A percentile compares a stretch with the other conserved stretches of the same genome.
phyloP scores from a whole-genome alignment of 805 yeast genomes.

The Tetrapisispora arboricola region DNA sequence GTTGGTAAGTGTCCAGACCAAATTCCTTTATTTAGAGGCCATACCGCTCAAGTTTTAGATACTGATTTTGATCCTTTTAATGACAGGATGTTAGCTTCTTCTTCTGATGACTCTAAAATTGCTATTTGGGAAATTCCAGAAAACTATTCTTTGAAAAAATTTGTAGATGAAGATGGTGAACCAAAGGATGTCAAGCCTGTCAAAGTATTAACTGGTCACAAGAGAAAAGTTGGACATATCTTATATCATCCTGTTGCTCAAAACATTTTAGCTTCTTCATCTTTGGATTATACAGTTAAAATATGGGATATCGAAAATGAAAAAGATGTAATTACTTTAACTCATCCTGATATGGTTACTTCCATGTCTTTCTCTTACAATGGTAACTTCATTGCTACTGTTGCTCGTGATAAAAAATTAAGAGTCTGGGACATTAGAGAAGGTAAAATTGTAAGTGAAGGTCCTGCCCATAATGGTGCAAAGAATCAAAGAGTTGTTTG shows the following conservation, averaged over 20 bases:
- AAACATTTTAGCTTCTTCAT: slow-evolving; percentile 79
- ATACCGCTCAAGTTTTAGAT: slow-evolving; percentile 88
- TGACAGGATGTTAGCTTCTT: slow-evolving; percentile 60
- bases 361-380: slow-evolving; percentile 85
- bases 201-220: slow-evolving; percentile 70
- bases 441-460: slow-evolving; percentile 68
- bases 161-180: slow-evolving; percentile 42
- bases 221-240: slow-evolving; percentile 89
- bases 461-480: slow-evolving; percentile 87
- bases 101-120: slow-evolving; percentile 74
- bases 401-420: slow-evolving; percentile 81
- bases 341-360: slow-evolving; percentile 87
- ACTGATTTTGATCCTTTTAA: slow-evolving; percentile 93
- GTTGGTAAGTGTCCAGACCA: slow-evolving; percentile 90
- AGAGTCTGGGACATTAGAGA: slow-evolving; percentile 86
- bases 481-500: slow-evolving; percentile 81
- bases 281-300: slow-evolving; percentile 84
- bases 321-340: slow-evolving; percentile 56
- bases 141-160: slow-evolving; percentile 60
- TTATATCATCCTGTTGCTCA: slow-evolving; percentile 81
- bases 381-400: slow-evolving; percentile 79
- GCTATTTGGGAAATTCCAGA: slow-evolving; percentile 84
- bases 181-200: slow-evolving; percentile 62
- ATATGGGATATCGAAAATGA: slow-evolving; percentile 82
- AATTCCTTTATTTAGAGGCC: slow-evolving; percentile 91